Base-by-base conservation (phyloP, 371 early-diverging fungal genomes). In the Batkoa obscura region DNA sequence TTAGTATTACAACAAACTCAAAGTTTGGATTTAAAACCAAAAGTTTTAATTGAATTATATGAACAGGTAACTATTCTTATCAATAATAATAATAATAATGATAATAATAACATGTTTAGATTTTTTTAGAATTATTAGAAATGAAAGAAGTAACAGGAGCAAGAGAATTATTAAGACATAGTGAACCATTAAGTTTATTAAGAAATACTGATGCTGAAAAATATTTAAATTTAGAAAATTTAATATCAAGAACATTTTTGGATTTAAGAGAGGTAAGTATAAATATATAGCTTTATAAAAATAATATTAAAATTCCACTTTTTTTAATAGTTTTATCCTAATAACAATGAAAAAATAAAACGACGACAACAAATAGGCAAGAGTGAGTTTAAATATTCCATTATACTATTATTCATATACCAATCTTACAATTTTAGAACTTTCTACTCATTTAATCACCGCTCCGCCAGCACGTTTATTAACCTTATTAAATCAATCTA, bases 111-210 rank as follows among this genome's bases (percentile, higher is more conserved):
- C 34, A 17, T 52, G 31, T 50, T 50, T 62, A 87, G 83, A 81
- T 92, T 39, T 70, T 84, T 8, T 63, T 91, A 36, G 96, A 95
- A 56, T 67, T 94, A 31, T 70, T 82, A 6, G 96, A 95, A 59
- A 66, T 76, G 61, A 68, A 76, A 12, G 92, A 95, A 64, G 60
- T 83, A 3, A 78, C 75, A n/a, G 87, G 91, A 31, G 96, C 94
- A 1, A 66, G 90, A 43, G 78, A 84, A 1, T 66, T 95, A 34
- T 67, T 94, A 49, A 71, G 93, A 43, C 86, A 88, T 55, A 91
- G 91, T 0, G 87, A 87, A 45, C 81, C 88, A 2, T 80, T 93
- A 78, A 75, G 84, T 56, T 50, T 76, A 13, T 64, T 93, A 51
- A 69, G 77, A 34, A 80, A 85, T 23, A 64, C 67, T 3, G 72